Evolutionary conservation across 257 asterid species (phyloP).

Genomic region (Nicotiana undulata): DNA sequence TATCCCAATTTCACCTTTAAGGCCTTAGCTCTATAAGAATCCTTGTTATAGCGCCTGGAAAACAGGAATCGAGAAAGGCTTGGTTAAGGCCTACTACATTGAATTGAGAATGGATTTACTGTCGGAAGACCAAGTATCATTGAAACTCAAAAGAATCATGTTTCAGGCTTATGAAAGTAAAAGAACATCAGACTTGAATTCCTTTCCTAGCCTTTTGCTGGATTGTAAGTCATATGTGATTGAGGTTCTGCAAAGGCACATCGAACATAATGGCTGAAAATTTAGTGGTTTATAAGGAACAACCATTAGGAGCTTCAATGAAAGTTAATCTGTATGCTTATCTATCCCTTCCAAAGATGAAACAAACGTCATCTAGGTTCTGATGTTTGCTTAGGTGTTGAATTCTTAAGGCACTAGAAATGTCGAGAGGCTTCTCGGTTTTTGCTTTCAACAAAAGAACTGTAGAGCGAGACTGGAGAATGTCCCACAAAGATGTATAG

Average conservation of each 20-base stretch:
- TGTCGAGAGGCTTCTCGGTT: background rate
- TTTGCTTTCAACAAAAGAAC: background rate
- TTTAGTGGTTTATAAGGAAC: background rate
- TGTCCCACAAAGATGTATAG: background rate
- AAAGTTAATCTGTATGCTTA: too few species aligned
- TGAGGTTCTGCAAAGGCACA: background rate
- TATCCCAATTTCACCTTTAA: background rate
- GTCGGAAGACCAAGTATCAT: background rate
- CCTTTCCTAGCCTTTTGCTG: background rate
- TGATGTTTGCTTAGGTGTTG: background rate
- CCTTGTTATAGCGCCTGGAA: background rate
- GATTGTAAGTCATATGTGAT: background rate
- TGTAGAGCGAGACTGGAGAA: too few species aligned
- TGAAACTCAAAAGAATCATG: background rate
- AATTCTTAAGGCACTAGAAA: background rate
- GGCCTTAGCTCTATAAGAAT: background rate
- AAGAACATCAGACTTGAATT: background rate
- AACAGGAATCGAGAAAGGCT: background rate
- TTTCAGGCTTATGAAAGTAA: background rate
- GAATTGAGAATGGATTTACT: background rate
- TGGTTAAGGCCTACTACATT: background rate
- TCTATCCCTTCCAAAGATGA: too few species aligned
- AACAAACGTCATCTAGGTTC: too few species aligned
- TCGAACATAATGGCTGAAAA: background rate
- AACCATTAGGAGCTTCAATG: too few species aligned